Conservation (phyloP, 2,329 filamentous ascomycete genomes). For the Acrocalymma vagum region DNA sequence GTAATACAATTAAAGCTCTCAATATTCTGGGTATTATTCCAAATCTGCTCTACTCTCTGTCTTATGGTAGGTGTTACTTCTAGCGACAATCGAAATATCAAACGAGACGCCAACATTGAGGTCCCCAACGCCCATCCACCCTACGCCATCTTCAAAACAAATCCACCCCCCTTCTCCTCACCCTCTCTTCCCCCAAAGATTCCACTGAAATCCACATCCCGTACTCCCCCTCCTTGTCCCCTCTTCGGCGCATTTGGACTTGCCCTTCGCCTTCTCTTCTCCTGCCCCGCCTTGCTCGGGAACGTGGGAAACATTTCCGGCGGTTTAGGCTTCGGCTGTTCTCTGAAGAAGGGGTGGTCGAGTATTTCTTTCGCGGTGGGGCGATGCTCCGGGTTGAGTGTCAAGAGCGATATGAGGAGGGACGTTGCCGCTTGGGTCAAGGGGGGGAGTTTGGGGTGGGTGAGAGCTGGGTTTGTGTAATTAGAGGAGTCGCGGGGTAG, state of each 20-base stretch:
- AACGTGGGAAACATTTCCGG: conserved; percentile 97
- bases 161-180: conserved; percentile 58
- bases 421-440: conserved; percentile 77
- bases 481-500: conserved; percentile 57
- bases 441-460: conserved; percentile 82
- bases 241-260: conserved; percentile 86
- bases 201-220: conserved; percentile 57
- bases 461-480: conserved; percentile 60
- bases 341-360: conserved; percentile 82
- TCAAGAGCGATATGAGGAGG: conserved; percentile 74
- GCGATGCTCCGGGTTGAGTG: conserved; percentile 75
- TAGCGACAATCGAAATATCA: too few species aligned
- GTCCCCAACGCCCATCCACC: too few species aligned
- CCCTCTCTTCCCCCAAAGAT: conserved; percentile 59
- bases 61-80: too few species aligned
- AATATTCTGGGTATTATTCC: not conserved
- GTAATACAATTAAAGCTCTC: conserved; percentile 2
- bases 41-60: not conserved
- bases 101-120: too few species aligned
- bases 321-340: conserved; percentile 89
- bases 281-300: conserved; percentile 91
- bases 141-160: conserved; percentile 49
- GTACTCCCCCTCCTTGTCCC: conserved; percentile 69
- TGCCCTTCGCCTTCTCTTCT: conserved; percentile 75
- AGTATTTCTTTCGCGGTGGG: conserved; percentile 79